Conservation (phyloP, 2,329 filamentous ascomycete species). For the Phyllosticta ampelicida region DNA sequence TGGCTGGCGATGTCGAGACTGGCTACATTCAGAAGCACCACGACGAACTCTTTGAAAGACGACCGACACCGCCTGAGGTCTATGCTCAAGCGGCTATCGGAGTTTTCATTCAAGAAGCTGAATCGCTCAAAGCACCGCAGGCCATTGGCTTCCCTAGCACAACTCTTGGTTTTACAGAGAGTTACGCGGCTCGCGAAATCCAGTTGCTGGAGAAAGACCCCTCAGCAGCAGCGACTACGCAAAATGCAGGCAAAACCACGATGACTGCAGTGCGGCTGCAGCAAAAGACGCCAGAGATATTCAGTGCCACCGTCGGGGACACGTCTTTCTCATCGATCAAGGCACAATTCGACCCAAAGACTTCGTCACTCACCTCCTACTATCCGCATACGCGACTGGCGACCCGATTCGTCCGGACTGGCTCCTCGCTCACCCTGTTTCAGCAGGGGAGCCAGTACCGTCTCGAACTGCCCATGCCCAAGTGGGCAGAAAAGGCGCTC, state of each 20-base stretch:
- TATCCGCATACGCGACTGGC: slow-evolving; percentile 72
- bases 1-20: slow-evolving; percentile 82
- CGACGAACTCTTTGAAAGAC: slow-evolving; percentile 61
- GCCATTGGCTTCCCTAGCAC: slow-evolving; percentile 2
- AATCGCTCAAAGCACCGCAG: slow-evolving; percentile 13
- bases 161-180: slow-evolving; percentile 46
- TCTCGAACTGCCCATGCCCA: slow-evolving; percentile 47
- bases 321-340: slow-evolving; percentile 34
- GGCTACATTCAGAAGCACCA: slow-evolving; percentile 90
- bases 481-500: slow-evolving; percentile 80
- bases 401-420: slow-evolving; percentile 61
- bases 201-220: slow-evolving; percentile 36
- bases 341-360: slow-evolving; percentile 34
- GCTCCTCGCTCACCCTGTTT: slow-evolving; percentile 61
- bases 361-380: slow-evolving; percentile 56
- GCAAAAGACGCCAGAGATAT: slow-evolving; percentile 40
- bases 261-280: slow-evolving; percentile 39
- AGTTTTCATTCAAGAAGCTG: slow-evolving; percentile 43
- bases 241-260: slow-evolving; percentile 32
- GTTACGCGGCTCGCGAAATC: slow-evolving; percentile 53
- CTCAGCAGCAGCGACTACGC: background rate
- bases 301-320: slow-evolving; percentile 39
- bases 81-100: slow-evolving; percentile 81
- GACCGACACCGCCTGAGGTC: slow-evolving; percentile 56
- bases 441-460: slow-evolving; percentile 52